Conservation (phyloP, 2,329 filamentous ascomycete species). For the Venturia effusa region DNA sequence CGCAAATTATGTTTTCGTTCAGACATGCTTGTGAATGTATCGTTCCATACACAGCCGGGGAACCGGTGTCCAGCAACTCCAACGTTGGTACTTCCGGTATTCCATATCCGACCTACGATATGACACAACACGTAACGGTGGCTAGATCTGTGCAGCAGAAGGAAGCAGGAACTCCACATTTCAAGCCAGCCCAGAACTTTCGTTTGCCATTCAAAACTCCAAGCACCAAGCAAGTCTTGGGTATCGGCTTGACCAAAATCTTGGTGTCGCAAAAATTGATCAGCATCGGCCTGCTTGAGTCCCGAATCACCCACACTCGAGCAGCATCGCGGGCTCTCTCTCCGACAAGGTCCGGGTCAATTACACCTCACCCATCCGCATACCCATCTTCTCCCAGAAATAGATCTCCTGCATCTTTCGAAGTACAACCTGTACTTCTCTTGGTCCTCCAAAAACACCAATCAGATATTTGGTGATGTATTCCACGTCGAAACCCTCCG, state of each 20-base stretch:
- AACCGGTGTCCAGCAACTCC: too few species aligned
- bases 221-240: too few species aligned
- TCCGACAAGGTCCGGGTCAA: neutral
- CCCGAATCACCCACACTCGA: neutral
- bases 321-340: neutral
- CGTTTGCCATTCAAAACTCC: too few species aligned
- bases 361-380: conserved; percentile 6
- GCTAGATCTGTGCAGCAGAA: too few species aligned
- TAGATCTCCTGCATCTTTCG: conserved; percentile 12
- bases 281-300: neutral
- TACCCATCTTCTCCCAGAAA: conserved; percentile 8
- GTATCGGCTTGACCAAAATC: neutral
- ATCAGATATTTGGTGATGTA: conserved; percentile 7
- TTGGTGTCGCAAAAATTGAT: neutral
- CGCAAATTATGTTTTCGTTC: too few species aligned
- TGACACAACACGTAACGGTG: too few species aligned
- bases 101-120: too few species aligned
- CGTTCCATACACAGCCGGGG: too few species aligned
- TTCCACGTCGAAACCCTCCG: conserved; percentile 5
- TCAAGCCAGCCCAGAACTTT: too few species aligned
- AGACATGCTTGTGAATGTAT: too few species aligned
- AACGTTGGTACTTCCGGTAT: too few species aligned
- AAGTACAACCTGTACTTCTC: conserved; percentile 6
- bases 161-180: too few species aligned
- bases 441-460: conserved; percentile 3